phyloP scores from a whole-genome alignment of 768 basidiomycete genomes.

The Boletus rex-veris region DNA sequence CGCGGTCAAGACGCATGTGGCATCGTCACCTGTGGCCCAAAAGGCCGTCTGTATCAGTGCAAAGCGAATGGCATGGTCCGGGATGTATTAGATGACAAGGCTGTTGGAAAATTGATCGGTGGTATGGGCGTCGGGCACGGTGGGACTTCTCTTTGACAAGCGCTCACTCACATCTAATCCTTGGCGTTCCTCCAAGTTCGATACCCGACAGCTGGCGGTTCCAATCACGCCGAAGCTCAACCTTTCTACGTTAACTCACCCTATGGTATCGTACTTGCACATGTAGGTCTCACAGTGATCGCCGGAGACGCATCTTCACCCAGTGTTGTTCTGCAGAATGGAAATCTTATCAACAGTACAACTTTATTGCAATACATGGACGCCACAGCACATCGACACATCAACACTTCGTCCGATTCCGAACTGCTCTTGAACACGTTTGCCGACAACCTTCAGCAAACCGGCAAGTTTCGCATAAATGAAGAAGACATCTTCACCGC shows the following conservation, averaged over 20 bases:
- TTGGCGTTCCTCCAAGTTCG: conserved; percentile 55
- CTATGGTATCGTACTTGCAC: conserved; percentile 96
- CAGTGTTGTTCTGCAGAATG: conserved; percentile 62
- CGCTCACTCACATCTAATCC: conserved; percentile 7
- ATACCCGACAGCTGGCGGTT: conserved; percentile 97
- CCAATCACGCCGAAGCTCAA: conserved; percentile 95
- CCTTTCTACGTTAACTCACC: conserved; percentile 99
- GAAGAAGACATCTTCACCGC: conserved; percentile 99
- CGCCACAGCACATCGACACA: conserved; percentile 93
- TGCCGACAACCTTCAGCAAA: conserved; percentile 95
- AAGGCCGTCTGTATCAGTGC: conserved; percentile 95
- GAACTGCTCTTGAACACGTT: conserved; percentile 97
- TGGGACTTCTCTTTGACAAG: conserved; percentile 33
- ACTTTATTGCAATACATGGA: conserved; percentile 92
- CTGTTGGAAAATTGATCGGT: conserved; percentile 75
- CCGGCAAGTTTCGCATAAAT: conserved; percentile 98
- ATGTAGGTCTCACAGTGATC: conserved; percentile 52
- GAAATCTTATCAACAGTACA: conserved; percentile 92
- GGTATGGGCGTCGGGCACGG: conserved; percentile 99
- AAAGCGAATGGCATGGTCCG: conserved; percentile 99
- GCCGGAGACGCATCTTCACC: background rate
- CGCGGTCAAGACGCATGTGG: conserved; percentile 98
- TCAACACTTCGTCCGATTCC: conserved; percentile 98
- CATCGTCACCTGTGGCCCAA: conserved; percentile 91
- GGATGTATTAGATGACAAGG: conserved; percentile 86